Evolutionary conservation across 805 yeast species (phyloP), one percentile per base, ranked within the genome.

Genomic region (Pichia membranifaciens): DNA sequence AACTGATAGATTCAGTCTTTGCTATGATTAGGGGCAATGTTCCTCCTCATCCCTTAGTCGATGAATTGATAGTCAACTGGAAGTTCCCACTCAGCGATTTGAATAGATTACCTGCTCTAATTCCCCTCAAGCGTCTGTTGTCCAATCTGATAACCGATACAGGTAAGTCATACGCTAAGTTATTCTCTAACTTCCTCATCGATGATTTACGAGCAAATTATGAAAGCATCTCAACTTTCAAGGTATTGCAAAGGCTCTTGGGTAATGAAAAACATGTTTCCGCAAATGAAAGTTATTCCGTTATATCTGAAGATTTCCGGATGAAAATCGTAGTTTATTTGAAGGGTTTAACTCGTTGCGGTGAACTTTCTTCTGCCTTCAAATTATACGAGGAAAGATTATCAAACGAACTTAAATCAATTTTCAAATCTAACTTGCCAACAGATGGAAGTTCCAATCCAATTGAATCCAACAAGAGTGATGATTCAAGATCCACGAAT

Each of bases 401-500:
- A n/a, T 69, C 82, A 12, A 68, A 73, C 1, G 96, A 89, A 55
- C 72, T 87, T 45, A 88, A 88, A 61, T 73, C 75, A 13, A 78
- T 88, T 15, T 86, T 90, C 34, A 78, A 86, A 50, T 67, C 67
- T 4, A 70, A 78, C 54, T 60, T 89, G 44, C 96, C 96, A 0
- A 71, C 63, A 38, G 79, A 66, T 25, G 49, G 51, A n/a, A 42
- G 51, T 21, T 60, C 59, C 17, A 34, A 47, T 4, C 38, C 43
- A 8, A 16, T 38, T 7, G 45, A 38, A n/a, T 41, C 50, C 8
- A 48, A 45, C 23, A 41, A n/a, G 5, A 43, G 50, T 20, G 68
- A 60, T 37, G 58, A 48, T 17, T 51, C 61, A 1, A 51, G 51
- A 40, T 61, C 60, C 22, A 55, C 58, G 23, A 56, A 62, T 3